A percentile compares a stretch with the other conserved stretches of the same genome.
Evolutionary conservation across 331 rosid species (phyloP).

Genomic region (Cucumis variabilis): DNA sequence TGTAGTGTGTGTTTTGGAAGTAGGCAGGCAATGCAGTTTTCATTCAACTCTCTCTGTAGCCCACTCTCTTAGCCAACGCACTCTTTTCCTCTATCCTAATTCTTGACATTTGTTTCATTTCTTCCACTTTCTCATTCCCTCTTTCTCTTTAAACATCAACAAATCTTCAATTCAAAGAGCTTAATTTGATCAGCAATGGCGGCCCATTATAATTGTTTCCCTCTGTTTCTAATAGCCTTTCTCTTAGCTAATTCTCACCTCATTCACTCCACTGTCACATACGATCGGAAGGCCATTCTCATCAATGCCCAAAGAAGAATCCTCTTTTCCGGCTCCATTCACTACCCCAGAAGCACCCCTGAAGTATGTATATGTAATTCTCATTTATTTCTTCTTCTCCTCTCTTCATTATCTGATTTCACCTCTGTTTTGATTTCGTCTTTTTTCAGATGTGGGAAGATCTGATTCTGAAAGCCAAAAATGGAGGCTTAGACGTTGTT

Average conservation of each 20-base stretch:
- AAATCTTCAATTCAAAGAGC: neutral
- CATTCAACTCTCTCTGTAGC: neutral
- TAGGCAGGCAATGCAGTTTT: neutral
- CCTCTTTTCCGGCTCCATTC: conserved; percentile 80
- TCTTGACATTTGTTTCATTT: neutral
- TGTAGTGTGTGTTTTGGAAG: neutral
- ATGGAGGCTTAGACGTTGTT: conserved; percentile 35
- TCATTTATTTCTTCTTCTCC: neutral
- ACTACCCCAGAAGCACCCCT: conserved; percentile 80
- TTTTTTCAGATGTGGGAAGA: conserved; percentile 39
- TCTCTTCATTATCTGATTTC: neutral
- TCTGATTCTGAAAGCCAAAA: conserved; percentile 36
- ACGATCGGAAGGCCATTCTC: conserved; percentile 64
- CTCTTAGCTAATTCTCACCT: conserved; percentile 31
- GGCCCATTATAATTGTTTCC: neutral
- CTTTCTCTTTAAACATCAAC: neutral
- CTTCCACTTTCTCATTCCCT: neutral
- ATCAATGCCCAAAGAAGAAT: conserved; percentile 70
- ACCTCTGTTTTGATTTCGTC: neutral
- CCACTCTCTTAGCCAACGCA: neutral
- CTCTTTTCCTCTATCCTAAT: neutral
- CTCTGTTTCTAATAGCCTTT: neutral
- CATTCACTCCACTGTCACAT: conserved; percentile 53
- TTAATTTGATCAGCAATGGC: neutral
- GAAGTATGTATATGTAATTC: conserved; percentile 40